A percentile compares a stretch with the other conserved stretches of the same genome.
Evolutionary conservation across 1,284 basidiomycete species (phyloP).

Genomic region (Vanrija sp.): DNA sequence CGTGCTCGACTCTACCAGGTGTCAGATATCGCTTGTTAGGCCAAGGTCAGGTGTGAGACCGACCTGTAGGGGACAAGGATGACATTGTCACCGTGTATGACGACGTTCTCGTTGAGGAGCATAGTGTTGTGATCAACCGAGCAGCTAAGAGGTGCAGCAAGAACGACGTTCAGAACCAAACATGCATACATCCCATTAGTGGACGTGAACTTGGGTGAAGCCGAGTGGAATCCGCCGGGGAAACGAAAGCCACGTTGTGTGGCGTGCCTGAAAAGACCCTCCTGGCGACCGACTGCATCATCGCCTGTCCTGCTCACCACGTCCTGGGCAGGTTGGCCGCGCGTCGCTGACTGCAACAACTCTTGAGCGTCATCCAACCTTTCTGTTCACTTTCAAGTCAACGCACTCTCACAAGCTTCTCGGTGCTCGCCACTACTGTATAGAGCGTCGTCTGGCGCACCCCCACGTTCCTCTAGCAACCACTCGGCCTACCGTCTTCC

Average conservation of each 20-base stretch:
- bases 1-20: constrained; percentile 56
- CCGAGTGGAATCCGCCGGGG: too few relatives aligned
- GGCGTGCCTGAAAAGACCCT: background rate
- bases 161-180: background rate
- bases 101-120: constrained; percentile 60
- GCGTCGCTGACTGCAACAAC: background rate
- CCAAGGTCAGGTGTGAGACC: constrained; percentile 11
- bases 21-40: constrained; percentile 2
- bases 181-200: too few relatives aligned
- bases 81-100: constrained; percentile 61
- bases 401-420: background rate
- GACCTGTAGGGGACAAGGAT: constrained; percentile 71
- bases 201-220: too few relatives aligned
- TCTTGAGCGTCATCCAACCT: background rate
- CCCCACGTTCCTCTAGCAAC: background rate
- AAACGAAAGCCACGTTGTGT: background rate
- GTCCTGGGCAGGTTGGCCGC: background rate
- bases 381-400: background rate
- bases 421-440: background rate
- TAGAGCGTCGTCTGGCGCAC: background rate
- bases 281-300: background rate
- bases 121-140: constrained; percentile 46
- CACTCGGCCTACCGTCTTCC: background rate
- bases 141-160: background rate
- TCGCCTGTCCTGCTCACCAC: too few relatives aligned